phyloP scores from a whole-genome alignment of 1,284 basidiomycete genomes.

The Ustilago bromivora region DNA sequence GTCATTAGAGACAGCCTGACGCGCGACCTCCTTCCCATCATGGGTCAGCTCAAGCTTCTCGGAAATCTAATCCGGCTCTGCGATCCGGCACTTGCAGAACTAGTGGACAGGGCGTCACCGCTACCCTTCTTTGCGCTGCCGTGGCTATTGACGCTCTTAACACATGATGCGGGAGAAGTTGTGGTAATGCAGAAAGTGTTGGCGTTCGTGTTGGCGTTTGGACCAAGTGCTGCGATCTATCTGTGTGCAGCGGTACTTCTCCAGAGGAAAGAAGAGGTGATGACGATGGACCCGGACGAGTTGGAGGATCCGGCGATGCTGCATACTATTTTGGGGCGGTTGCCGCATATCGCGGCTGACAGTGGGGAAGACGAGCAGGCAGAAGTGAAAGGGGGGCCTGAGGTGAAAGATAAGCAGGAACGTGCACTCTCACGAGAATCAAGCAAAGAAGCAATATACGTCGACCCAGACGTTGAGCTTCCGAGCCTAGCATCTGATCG shows the following conservation, averaged over 20 bases:
- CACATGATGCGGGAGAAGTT: conserved; percentile 82
- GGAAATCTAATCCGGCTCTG: conserved; percentile 78
- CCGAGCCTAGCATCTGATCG: conserved; percentile 39
- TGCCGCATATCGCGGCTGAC: conserved; percentile 26
- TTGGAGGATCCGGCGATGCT: conserved; percentile 52
- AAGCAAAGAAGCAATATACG: conserved; percentile 20
- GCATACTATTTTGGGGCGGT: conserved; percentile 44
- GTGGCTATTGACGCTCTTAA: conserved; percentile 88
- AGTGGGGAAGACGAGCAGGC: background rate
- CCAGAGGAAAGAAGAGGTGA: conserved; percentile 24
- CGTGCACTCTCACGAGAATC: background rate
- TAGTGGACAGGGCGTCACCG: conserved; percentile 77
- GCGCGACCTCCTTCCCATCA: conserved; percentile 81
- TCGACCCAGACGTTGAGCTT: conserved; percentile 48
- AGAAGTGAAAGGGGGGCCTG: background rate
- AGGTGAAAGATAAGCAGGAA: background rate
- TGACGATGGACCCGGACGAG: conserved; percentile 30
- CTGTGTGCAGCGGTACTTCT: conserved; percentile 77
- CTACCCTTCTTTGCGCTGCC: conserved; percentile 88
- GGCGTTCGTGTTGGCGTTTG: conserved; percentile 84
- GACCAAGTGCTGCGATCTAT: conserved; percentile 84
- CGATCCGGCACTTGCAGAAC: conserved; percentile 78
- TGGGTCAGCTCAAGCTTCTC: conserved; percentile 81
- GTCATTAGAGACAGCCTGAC: conserved; percentile 91
- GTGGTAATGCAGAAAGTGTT: conserved; percentile 81